Conservation (phyloP, 2,329 filamentous ascomycete species). For the Colletotrichum ledebouriae region DNA sequence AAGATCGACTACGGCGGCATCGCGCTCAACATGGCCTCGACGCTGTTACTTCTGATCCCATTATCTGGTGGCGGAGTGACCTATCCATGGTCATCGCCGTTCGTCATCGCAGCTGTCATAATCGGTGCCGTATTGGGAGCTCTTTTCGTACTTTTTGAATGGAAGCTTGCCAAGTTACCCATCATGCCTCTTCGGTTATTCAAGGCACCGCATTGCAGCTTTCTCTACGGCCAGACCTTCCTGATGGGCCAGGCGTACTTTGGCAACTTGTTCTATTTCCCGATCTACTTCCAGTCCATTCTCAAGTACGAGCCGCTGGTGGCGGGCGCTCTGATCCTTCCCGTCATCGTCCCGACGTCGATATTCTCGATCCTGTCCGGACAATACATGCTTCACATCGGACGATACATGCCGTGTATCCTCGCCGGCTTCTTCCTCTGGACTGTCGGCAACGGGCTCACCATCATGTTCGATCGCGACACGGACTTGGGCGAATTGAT, state of each 20-base stretch:
- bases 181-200: slow-evolving; percentile 49
- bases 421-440: slow-evolving; percentile 52
- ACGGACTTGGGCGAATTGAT: slow-evolving; percentile 49
- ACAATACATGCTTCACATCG: slow-evolving; percentile 48
- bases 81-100: slow-evolving; percentile 47
- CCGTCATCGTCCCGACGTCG: slow-evolving; percentile 49
- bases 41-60: slow-evolving; percentile 47
- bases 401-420: slow-evolving; percentile 49
- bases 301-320: slow-evolving; percentile 46
- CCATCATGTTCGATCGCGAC: slow-evolving; percentile 45
- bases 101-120: slow-evolving; percentile 46
- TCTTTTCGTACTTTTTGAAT: slow-evolving; percentile 48
- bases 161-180: slow-evolving; percentile 47
- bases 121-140: slow-evolving; percentile 44
- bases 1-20: slow-evolving; percentile 50
- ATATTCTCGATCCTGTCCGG: slow-evolving; percentile 49
- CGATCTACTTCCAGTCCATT: slow-evolving; percentile 52
- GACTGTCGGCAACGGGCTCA: slow-evolving; percentile 52
- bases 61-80: slow-evolving; percentile 48
- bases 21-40: slow-evolving; percentile 46
- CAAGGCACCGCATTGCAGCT: slow-evolving; percentile 44
- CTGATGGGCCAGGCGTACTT: slow-evolving; percentile 49
- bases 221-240: slow-evolving; percentile 45
- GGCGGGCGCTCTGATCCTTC: slow-evolving; percentile 49
- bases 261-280: slow-evolving; percentile 49